Evolutionary conservation across 192 early-diverging fungal species (phyloP).

Genomic region (Mortierella alpina): DNA sequence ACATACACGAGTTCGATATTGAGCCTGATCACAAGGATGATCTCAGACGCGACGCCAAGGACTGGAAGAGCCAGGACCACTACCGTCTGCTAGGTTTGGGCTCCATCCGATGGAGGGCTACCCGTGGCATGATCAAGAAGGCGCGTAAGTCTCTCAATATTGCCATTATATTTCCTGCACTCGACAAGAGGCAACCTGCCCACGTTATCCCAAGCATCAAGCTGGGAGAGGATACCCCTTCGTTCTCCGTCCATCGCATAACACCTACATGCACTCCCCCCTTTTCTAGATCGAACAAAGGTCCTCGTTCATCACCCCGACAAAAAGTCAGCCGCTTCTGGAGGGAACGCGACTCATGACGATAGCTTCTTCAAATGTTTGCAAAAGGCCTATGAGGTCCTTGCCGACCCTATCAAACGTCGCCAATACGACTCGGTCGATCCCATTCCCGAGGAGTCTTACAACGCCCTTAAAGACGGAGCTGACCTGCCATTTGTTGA

Average conservation of each 20-base stretch:
- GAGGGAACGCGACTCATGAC: slow-evolving; percentile 55
- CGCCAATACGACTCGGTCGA: slow-evolving; percentile 86
- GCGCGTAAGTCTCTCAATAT: slow-evolving; percentile 57
- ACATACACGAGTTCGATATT: slow-evolving; percentile 57
- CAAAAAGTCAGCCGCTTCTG: slow-evolving; percentile 69
- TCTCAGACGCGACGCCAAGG: slow-evolving; percentile 71
- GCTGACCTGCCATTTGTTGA: slow-evolving; percentile 53
- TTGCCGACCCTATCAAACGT: slow-evolving; percentile 75
- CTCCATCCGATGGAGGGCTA: slow-evolving; percentile 72
- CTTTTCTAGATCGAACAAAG: slow-evolving; percentile 37
- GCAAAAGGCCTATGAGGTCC: slow-evolving; percentile 78
- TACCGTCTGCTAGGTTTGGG: slow-evolving; percentile 83
- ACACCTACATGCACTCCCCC: neutral
- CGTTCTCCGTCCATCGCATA: neutral
- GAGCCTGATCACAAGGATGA: slow-evolving; percentile 73
- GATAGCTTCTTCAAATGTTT: slow-evolving; percentile 88
- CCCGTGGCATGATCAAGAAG: slow-evolving; percentile 77
- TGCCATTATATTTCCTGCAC: neutral
- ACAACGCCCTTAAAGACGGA: slow-evolving; percentile 55
- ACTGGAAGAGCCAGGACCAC: slow-evolving; percentile 90
- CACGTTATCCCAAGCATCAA: neutral
- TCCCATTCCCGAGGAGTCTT: slow-evolving; percentile 73
- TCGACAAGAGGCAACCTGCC: neutral
- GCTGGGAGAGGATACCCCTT: neutral
- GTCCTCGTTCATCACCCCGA: slow-evolving; percentile 80